Percentiles rank a stretch among this genome's conserved stretches.
Conservation (phyloP, 768 basidiomycete species). For the Leccinum longicurvipes region DNA sequence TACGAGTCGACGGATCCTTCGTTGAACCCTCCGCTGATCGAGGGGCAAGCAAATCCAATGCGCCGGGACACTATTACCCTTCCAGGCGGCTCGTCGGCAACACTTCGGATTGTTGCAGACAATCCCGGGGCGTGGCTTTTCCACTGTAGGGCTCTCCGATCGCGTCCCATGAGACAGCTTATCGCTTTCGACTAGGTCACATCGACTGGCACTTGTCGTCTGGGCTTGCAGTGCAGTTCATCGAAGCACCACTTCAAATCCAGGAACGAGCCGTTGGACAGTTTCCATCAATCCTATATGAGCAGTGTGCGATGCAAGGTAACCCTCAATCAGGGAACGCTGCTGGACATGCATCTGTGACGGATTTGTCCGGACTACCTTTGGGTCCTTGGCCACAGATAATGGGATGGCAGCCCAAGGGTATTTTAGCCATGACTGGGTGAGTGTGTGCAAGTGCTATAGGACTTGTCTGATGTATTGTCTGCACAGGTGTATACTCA, state of each 20-base stretch:
- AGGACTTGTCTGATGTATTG: conserved; percentile 8
- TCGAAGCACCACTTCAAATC: conserved; percentile 73
- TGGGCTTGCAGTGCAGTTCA: conserved; percentile 81
- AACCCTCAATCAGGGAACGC: conserved; percentile 76
- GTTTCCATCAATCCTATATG: conserved; percentile 57
- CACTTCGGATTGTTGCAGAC: conserved; percentile 78
- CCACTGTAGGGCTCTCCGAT: conserved; percentile 54
- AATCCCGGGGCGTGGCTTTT: conserved; percentile 92
- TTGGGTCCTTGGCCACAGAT: conserved; percentile 72
- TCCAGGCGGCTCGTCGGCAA: conserved; percentile 61
- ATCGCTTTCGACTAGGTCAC: conserved; percentile 47
- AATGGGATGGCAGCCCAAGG: conserved; percentile 69
- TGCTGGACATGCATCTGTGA: conserved; percentile 68
- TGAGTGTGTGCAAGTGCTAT: conserved; percentile 30
- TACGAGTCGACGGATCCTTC: conserved; percentile 69
- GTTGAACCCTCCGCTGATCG: conserved; percentile 76
- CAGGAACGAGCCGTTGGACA: conserved; percentile 47
- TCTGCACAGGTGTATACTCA: conserved; percentile 67
- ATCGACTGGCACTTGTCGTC: conserved; percentile 84
- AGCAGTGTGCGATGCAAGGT: conserved; percentile 70
- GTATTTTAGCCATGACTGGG: conserved; percentile 75
- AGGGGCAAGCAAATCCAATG: conserved; percentile 83
- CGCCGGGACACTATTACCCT: conserved; percentile 88
- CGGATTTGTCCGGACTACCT: conserved; percentile 63
- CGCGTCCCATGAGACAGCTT: not conserved